Percentiles rank a stretch among this genome's conserved stretches.
These are phyloP conservation scores for sorghum (Sorghum bicolor) DNA, from an alignment of 176 grass and related monocot species.

Conservation along the genomic window Sorghum_bicolor_NCBIv3 NC_012870.2:68886001-68886500, in stretches of 20 bases:
- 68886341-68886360: constrained; percentile 73
- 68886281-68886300: constrained; percentile 93
- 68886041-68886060: neutral
- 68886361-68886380: constrained; percentile 67
- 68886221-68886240: constrained; percentile 72
- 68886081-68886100: constrained; percentile 17
- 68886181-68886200: constrained; percentile 74
- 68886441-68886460: constrained; percentile 69
- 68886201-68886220: constrained; percentile 58
- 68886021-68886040: constrained; percentile 1
- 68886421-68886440: constrained; percentile 82
- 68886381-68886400: constrained; percentile 82
- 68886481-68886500: constrained; percentile 65
- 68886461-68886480: constrained; percentile 69
- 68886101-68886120: constrained; percentile 94
- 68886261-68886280: constrained; percentile 79
- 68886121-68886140: constrained; percentile 85
- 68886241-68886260: constrained; percentile 78
- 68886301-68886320: constrained; percentile 69
- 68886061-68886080: neutral
- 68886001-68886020: neutral
- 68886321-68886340: constrained; percentile 63
- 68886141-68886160: constrained; percentile 63
- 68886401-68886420: constrained; percentile 98
- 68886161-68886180: constrained; percentile 75